phyloP scores from a whole-genome alignment of 2,329 filamentous ascomycete genomes.

The Harringtonia aguacate region DNA sequence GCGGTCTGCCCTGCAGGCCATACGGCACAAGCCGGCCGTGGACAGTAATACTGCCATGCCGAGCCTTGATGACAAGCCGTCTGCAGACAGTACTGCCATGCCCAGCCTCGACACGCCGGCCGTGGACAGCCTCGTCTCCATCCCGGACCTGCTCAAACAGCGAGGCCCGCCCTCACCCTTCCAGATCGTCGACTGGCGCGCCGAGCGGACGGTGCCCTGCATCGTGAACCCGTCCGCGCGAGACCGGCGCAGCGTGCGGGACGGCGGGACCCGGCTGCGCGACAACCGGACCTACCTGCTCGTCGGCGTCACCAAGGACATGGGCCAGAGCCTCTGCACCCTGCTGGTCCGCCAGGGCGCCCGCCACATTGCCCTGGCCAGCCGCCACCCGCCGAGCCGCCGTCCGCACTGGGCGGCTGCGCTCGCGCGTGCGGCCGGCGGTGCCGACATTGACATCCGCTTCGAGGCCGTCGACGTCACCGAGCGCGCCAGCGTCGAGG shows the following conservation, averaged over 20 bases:
- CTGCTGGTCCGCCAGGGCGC: constrained; percentile 27
- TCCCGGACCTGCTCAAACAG: not conserved
- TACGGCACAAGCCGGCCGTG: not conserved
- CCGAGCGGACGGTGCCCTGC: constrained; percentile 17
- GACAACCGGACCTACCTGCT: constrained; percentile 27
- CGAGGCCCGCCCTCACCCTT: constrained; percentile 4
- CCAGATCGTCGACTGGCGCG: constrained; percentile 28
- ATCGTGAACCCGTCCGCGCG: constrained; percentile 16
- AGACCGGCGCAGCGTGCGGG: not conserved
- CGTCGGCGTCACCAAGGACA: constrained; percentile 29
- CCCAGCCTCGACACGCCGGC: too few species aligned
- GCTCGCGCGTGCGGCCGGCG: constrained; percentile 14
- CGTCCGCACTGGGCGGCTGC: constrained; percentile 21
- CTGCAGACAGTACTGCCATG: too few species aligned
- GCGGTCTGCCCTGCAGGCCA: not conserved
- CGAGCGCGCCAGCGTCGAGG: constrained; percentile 15
- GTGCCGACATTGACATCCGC: constrained; percentile 13
- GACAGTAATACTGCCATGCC: too few species aligned
- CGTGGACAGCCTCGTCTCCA: too few species aligned
- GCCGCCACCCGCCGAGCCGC: constrained; percentile 22
- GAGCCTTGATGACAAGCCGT: too few species aligned
- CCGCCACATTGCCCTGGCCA: constrained; percentile 26
- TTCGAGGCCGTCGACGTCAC: constrained; percentile 20
- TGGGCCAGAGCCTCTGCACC: constrained; percentile 31
- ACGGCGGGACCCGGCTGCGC: constrained; percentile 14